These are phyloP conservation scores for Pythium guiyangense DNA, from an alignment of 352 stramenopile genomes.

Conservation along the genomic window DNA sequence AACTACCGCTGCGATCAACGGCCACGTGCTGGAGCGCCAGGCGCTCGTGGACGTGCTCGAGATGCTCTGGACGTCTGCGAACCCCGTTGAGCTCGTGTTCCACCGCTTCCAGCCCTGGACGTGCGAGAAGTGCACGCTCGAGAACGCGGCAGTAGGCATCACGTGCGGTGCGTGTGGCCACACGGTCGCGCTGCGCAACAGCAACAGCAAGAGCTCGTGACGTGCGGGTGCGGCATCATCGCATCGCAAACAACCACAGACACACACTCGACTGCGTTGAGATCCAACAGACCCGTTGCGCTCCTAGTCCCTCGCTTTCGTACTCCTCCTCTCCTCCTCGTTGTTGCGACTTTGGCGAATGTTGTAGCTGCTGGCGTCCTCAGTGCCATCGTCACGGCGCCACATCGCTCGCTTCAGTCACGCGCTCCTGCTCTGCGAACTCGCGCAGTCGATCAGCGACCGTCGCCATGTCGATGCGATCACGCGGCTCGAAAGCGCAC, in stretches of 20 bases:
- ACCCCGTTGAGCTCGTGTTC: conserved; percentile 65
- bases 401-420: not conserved
- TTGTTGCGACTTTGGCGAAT: too few species aligned
- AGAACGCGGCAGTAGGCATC: conserved; percentile 36
- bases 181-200: conserved; percentile 7
- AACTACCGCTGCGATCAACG: conserved; percentile 63
- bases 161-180: conserved; percentile 55
- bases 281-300: too few species aligned
- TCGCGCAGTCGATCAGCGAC: not conserved
- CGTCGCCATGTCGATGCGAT: conserved; percentile 3
- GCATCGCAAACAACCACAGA: too few species aligned
- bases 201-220: not conserved
- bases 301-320: too few species aligned
- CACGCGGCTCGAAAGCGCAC: conserved; percentile 2
- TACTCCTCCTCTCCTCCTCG: too few species aligned
- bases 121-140: conserved; percentile 70
- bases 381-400: not conserved
- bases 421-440: conserved; percentile 5
- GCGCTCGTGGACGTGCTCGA: conserved; percentile 55
- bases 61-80: conserved; percentile 60
- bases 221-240: too few species aligned
- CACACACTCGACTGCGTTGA: too few species aligned
- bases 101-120: conserved; percentile 54
- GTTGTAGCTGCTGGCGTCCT: too few species aligned
- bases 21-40: conserved; percentile 33